phyloP scores from a whole-genome alignment of 2,329 filamentous ascomycete genomes.

The Ascomycota sp. region DNA sequence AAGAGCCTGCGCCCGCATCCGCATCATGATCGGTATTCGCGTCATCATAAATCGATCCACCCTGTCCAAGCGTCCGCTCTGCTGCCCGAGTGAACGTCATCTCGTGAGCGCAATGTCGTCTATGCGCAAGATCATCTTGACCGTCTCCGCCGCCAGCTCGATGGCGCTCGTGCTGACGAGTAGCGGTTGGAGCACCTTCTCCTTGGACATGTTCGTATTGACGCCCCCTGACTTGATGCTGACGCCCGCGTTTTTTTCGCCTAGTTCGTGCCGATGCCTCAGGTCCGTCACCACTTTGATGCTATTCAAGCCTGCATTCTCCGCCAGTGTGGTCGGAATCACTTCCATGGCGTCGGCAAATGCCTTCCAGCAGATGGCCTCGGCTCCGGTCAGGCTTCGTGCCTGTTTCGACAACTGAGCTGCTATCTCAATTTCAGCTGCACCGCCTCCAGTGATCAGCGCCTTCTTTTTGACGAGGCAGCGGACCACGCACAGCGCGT shows the following conservation, averaged over 20 bases:
- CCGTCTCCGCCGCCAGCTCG: conserved; percentile 89
- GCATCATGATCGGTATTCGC: background rate
- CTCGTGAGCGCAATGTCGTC: conserved; percentile 43
- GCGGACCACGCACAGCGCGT: conserved; percentile 89
- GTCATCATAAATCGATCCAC: conserved; percentile 15
- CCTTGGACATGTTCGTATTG: conserved; percentile 87
- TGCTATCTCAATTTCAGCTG: conserved; percentile 89
- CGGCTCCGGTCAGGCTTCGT: conserved; percentile 67
- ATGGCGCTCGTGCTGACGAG: conserved; percentile 94
- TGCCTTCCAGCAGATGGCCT: conserved; percentile 96
- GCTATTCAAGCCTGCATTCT: conserved; percentile 92
- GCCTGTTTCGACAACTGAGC: conserved; percentile 65
- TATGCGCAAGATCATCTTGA: conserved; percentile 71
- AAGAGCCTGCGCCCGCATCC: background rate
- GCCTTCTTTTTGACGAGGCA: conserved; percentile 98
- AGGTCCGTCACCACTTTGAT: conserved; percentile 97
- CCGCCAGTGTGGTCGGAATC: conserved; percentile 83
- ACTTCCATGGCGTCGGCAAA: conserved; percentile 97
- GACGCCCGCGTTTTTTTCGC: conserved; percentile 86
- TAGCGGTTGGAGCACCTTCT: conserved; percentile 89
- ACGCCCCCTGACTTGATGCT: conserved; percentile 96
- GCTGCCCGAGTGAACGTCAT: conserved; percentile 12
- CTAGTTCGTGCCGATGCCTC: conserved; percentile 79
- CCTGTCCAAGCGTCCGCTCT: conserved; percentile 3
- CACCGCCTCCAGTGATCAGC: conserved; percentile 90